Base-by-base conservation (phyloP, 805 yeast genomes). In the Kuraishia floccosa region DNA sequence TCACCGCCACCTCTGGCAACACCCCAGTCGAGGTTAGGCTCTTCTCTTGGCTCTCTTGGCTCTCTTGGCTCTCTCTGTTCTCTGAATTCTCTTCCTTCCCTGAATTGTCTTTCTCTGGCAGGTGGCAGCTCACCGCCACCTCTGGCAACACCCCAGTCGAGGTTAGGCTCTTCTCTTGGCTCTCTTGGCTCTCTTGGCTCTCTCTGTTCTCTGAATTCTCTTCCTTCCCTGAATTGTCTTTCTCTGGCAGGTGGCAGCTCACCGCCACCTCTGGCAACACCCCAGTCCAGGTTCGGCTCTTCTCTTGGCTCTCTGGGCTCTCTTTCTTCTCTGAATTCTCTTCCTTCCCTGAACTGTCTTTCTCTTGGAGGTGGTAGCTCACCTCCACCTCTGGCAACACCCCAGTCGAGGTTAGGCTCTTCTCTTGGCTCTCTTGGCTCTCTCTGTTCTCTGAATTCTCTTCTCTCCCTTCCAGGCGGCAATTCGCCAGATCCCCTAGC, bases 351-450 rank as follows among this genome's bases (percentile, higher is more conserved):
- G n/a, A n/a, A n/a, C n/a, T n/a, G n/a, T 43, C 54, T 30, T 24
- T 28, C 17, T 14, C 23, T 15, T 12, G 17, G 28, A 32, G 61
- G 50, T 30, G 60, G 59, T 33, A 51, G 48, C 8, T 47, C 43
- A 26, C 38, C 39, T 30, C 42, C 60, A 22, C 49, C 46, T 47
- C 73, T 58, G 28, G 65, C 72, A 7, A 60, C 38, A 32, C 65
- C 58, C 75, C 84, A 76, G 52, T 79, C 84, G 32, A 74, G 54
- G 20, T 72, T 71, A 28, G 72, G 71, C 44, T 65, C 76, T 42
- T 63, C 71, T 38, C 60, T 60, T 52, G 63, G 58, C 34, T 32
- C 44, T 34, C 45, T 38, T 38, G 43, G 46, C 30, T 40, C 53
- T 49, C 41, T 35, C 29, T 38, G 37, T 37, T 47, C 58, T 35